These are phyloP conservation scores for Rhizophora apiculata DNA, from an alignment of 345 rosid species.

Conservation along the genomic window DNA sequence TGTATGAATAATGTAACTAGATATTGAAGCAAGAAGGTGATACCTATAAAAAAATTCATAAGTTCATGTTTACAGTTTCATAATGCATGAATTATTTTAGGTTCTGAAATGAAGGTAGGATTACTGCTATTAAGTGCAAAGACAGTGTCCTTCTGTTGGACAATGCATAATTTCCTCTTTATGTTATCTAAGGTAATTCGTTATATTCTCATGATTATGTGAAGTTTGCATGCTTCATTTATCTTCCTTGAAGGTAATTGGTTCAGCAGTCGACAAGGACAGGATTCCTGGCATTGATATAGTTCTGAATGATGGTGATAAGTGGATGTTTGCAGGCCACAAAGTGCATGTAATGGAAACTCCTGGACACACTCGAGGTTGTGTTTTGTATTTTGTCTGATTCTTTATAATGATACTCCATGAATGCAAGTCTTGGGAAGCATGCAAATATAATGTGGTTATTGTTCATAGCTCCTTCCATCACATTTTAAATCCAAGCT, in stretches of 20 bases:
- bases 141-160: no score
- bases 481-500: no score
- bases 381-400: background rate
- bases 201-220: background rate
- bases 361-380: constrained; percentile 98
- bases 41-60: background rate
- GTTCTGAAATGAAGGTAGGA: background rate
- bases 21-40: background rate
- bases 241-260: constrained; percentile 71
- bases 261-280: constrained; percentile 69
- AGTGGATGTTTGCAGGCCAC: constrained; percentile 99
- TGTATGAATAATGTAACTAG: background rate
- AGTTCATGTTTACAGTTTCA: background rate
- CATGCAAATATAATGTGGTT: no score
- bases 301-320: constrained; percentile 75
- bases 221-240: background rate
- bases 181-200: background rate
- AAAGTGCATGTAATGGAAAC: constrained; percentile 80
- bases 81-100: background rate
- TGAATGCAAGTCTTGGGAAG: no score
- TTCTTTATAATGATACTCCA: no score
- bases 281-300: constrained; percentile 94
- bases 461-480: no score
- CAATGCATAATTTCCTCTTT: background rate
- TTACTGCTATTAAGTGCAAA: no score